Evolutionary conservation across 306 rosid species (phyloP).

Genomic region (Castanospermum australe): DNA sequence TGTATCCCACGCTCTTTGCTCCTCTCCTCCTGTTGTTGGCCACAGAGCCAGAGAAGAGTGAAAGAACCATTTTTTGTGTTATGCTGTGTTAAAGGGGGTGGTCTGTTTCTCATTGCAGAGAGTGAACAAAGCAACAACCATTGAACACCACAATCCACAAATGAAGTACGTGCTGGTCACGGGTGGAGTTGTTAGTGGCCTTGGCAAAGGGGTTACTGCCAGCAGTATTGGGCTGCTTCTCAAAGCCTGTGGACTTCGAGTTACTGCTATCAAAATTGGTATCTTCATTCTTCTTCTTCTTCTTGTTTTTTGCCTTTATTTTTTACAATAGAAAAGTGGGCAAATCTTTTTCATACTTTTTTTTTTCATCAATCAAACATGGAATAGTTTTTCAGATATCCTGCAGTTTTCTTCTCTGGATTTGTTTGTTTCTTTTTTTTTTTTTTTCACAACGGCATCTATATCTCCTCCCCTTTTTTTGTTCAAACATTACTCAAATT

Average conservation of each 20-base stretch:
- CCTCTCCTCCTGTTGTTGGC: neutral
- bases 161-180: conserved; percentile 94
- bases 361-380: conserved; percentile 17
- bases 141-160: neutral
- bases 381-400: neutral
- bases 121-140: neutral
- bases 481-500: neutral
- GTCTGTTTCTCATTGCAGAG: neutral
- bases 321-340: neutral
- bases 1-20: neutral
- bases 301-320: neutral
- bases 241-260: conserved; percentile 89
- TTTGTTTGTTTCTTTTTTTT: neutral
- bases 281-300: neutral
- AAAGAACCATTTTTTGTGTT: neutral
- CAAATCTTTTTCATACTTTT: conserved; percentile 13
- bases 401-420: conserved; percentile 5
- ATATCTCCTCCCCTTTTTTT: neutral
- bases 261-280: conserved; percentile 93
- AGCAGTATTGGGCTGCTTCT: conserved; percentile 94
- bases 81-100: neutral
- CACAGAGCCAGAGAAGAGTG: neutral
- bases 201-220: conserved; percentile 94
- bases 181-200: conserved; percentile 96
- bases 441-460: neutral